Conservation (phyloP, 805 yeast genomes). For the Saccharomycopsis sp. region DNA sequence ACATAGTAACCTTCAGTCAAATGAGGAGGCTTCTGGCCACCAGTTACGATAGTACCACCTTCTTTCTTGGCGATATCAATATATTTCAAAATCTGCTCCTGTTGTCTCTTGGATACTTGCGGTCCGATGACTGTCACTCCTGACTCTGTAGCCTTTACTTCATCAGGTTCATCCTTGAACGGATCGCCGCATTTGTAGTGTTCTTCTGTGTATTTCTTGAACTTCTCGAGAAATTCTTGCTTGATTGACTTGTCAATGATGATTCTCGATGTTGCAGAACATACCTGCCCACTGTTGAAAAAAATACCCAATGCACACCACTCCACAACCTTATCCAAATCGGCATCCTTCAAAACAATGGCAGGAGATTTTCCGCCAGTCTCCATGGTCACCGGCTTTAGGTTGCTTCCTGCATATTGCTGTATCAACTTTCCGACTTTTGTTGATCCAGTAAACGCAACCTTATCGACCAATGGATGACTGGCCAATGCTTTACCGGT, state of each 20-base stretch:
- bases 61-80: constrained; percentile 42
- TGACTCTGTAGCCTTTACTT: constrained; percentile 32
- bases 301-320: constrained; percentile 52
- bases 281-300: constrained; percentile 57
- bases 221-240: constrained; percentile 40
- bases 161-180: constrained; percentile 32
- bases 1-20: constrained; percentile 33
- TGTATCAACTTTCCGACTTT: constrained; percentile 40
- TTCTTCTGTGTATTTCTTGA: constrained; percentile 30
- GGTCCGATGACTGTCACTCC: constrained; percentile 47
- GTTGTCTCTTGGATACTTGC: constrained; percentile 45
- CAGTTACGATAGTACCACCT: constrained; percentile 46
- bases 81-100: constrained; percentile 38
- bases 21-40: constrained; percentile 33
- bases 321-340: constrained; percentile 40
- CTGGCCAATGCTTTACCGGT: constrained; percentile 42
- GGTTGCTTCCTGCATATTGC: constrained; percentile 35
- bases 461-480: constrained; percentile 41
- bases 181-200: constrained; percentile 41
- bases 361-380: constrained; percentile 49
- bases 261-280: constrained; percentile 57
- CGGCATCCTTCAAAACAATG: constrained; percentile 41
- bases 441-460: constrained; percentile 53
- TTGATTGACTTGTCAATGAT: constrained; percentile 50
- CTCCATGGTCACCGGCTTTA: constrained; percentile 43